Evolutionary conservation across 2,329 filamentous ascomycete species (phyloP), one percentile per base, ranked within the genome.

Genomic region (Ploettnerulaceae sp.): DNA sequence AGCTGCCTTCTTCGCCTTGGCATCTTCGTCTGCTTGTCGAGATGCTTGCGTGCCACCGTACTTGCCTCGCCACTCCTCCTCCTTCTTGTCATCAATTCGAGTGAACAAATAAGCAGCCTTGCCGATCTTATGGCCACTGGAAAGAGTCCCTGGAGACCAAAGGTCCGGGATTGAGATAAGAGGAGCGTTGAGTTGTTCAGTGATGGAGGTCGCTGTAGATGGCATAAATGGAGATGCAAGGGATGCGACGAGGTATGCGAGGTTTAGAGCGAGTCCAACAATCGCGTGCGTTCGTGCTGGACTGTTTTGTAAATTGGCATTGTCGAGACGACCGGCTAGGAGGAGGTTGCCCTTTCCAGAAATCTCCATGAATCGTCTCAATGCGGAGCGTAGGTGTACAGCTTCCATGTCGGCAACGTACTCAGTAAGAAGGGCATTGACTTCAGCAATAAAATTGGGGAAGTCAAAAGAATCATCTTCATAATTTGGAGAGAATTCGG

Each of bases 171-270:
- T 89, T 26, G 67, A 67, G 37, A 75, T 67, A 60, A 77, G 68
- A 49, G 65, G 54, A 36, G 67, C 68, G 48, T 84, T 79, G 21
- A 97, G 77, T 70, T 96, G 91, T 53, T 77, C 68, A 55, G 88
- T 78, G 57, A 96, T 95, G 24, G 80, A 79, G 49, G 75, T 75
- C 3, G 85, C 75, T 7, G 85, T 90, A n/a, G 76, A 76, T 31
- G 89, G 89, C 74, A 96, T 87, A 69, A 91, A 96, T 0, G 90
- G 90, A 42, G 81, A 79, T 47, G 90, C 77, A 33, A 95, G 70
- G 44, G 80, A 82, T 17, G 89, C 86, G 37, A 95, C 75, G 24
- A 96, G 81, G 62, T 91, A 81, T 44, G 91, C 81, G 54, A 90
- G 79, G 69, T 94, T 94, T 50, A 95, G 73, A 1, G 84, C 87